Evolutionary conservation across 306 rosid genomes (phyloP), one percentile per base, ranked within the genome.

Genomic region (Arachis stenosperma): DNA sequence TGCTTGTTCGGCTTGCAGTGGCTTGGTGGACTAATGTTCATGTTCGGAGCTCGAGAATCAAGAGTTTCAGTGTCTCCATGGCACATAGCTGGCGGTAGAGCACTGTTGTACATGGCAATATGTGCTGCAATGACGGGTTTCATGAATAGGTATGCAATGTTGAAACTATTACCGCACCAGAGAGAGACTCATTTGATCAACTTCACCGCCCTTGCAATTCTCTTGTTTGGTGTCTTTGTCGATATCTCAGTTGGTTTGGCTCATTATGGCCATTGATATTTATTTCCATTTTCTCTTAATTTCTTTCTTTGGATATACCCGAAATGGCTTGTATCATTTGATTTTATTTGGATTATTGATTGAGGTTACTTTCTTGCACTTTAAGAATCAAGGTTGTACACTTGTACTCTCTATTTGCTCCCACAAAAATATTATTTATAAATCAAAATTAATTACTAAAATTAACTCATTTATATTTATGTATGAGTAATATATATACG

Each of bases 71-170:
- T 82, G 71, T 15, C 68, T 8, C 90, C 89, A 50, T 89, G 88
- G 93, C 98, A 92, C 78, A 57, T 82, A 73, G 64, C 76, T 11
- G 79, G 72, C 13, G 98, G 98, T 4, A 88, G 98, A 73, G 90
- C 88, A 51, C 75, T 92, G 2, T 68, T 92, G 12, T 76, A 57
- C 87, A 88, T 85, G 98, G 81, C 96, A 65, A 82, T 89, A 6
- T 85, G 89, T 81, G 79, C 98, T 10, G 93, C 98, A 71, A 42
- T 89, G 14, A 88, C 96, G 36, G 98, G 98, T 7, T 75, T 92
- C 62, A 79, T 84, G 81, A 87, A 88, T 83, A 87, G 53, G 43
- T 65, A 71, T 15, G 42, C 79, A 5, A 65, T 71, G 73, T 56
- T 82, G 11, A 64, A 2, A 57, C 29, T 56, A 8, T 0, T 0